Evolutionary conservation across 306 rosid genomes (phyloP), one percentile per base, ranked within the genome.

Genomic region (Cucurbita maxima): DNA sequence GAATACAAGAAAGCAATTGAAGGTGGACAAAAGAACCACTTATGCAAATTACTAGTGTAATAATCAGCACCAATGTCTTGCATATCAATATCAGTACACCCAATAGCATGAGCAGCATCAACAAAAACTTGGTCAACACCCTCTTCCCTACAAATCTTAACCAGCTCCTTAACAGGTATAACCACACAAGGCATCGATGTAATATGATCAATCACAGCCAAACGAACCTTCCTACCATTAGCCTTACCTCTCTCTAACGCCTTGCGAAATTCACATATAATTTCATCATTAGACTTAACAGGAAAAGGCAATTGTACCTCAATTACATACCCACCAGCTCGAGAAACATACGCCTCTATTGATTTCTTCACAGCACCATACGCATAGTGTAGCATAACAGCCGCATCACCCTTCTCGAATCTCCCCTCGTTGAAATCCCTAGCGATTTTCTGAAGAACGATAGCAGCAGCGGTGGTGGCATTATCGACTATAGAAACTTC

Each of bases 391-490:
- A 95, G 96, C 97, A 91, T 89, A 47, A 95, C 76, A 16, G 84
- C 93, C 11, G 88, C 96, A 41, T 95, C 99, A 0, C 93, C 96
- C 6, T 79, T 79, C 10, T 83, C 72, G 72, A 86, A 95, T 6
- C 20, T 80, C 11, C 96, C 89, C 77, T 91, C 96, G 9, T 84
- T 79, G 75, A 95, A 95, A 37, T 86, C 84, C 92, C 97, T 85
- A 1, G 96, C 88, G 50, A 84, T 47, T 52, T 89, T 89, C 79
- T 95, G 97, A 58, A 95, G 92, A 62, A 95, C 90, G 30, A 95
- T 88, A 70, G 99, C 88, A 12, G 96, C 96, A n/a, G 99, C 99
- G 8, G 99, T 91, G 82, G 99, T 95, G 84, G 99, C 97, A 85
- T 95, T 95, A 60, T 95, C 99, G 16, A 95, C 99, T 70, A 95